Evolutionary conservation across 129 eudicot genomes (phyloP).

Genomic region (Kitagawia praeruptora): DNA sequence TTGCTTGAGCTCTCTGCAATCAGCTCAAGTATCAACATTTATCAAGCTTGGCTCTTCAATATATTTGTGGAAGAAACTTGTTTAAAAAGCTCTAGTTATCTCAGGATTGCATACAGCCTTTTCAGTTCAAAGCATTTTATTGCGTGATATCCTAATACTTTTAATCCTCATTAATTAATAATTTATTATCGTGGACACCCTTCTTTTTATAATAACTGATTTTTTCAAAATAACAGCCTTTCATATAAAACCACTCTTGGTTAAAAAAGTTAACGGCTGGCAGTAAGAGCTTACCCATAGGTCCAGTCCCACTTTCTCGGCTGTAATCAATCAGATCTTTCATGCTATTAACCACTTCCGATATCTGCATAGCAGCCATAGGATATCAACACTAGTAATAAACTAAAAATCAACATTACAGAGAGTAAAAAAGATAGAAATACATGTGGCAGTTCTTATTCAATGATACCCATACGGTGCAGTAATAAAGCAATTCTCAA

Average conservation of each 20-base stretch:
- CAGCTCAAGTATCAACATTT: background rate
- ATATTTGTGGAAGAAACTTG: background rate
- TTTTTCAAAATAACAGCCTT: background rate
- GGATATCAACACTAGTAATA: background rate
- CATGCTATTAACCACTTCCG: slow-evolving; percentile 99
- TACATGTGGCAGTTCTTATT: background rate
- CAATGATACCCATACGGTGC: background rate
- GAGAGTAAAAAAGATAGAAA: background rate
- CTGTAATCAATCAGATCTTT: slow-evolving; percentile 96
- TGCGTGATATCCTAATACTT: too few relatives aligned
- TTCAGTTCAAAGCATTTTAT: background rate
- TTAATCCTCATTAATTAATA: background rate
- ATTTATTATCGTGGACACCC: background rate
- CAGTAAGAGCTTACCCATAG: slow-evolving; percentile 66
- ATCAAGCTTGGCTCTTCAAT: too few relatives aligned
- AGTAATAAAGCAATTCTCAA: background rate
- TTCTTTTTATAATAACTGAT: background rate
- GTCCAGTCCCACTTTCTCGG: slow-evolving; percentile 83
- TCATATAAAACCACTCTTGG: background rate
- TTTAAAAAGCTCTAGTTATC: background rate
- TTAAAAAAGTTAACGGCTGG: background rate
- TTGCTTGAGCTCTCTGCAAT: background rate
- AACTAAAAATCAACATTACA: background rate
- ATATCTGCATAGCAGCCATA: slow-evolving; percentile 58
- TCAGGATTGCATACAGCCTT: background rate